Conservation (phyloP, 768 basidiomycete genomes). For the Naematelia aurantialba region DNA sequence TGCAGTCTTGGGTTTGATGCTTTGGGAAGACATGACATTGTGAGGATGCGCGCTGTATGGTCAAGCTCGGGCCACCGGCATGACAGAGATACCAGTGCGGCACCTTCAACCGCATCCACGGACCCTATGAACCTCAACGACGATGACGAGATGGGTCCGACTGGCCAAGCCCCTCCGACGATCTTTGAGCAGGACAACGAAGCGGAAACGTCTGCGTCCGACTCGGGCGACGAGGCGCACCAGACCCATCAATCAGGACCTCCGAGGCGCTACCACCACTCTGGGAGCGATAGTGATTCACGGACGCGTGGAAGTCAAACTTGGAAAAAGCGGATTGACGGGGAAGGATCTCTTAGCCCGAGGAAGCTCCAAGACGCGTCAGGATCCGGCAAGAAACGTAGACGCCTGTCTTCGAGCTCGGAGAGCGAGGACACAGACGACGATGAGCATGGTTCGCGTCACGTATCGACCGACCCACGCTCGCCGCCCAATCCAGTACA, state of each 20-base stretch:
- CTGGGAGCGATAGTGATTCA: background rate
- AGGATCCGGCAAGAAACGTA: background rate
- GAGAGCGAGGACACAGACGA: background rate
- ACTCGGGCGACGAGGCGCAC: background rate
- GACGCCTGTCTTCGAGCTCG: background rate
- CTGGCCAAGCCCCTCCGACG: background rate
- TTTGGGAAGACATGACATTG: too few relatives aligned
- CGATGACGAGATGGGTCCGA: background rate
- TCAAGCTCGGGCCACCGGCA: too few relatives aligned
- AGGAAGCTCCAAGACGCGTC: background rate
- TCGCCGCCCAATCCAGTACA: background rate
- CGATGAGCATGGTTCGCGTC: background rate
- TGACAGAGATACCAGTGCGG: background rate
- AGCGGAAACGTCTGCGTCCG: too few relatives aligned
- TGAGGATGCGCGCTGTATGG: too few relatives aligned
- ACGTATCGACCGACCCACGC: background rate
- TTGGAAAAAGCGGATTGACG: background rate
- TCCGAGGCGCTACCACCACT: background rate
- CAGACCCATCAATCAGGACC: background rate
- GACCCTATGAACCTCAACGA: background rate
- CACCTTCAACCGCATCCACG: background rate
- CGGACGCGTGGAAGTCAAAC: background rate
- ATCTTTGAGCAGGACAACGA: background rate
- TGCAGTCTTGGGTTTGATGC: too few relatives aligned
- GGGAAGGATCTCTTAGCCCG: background rate